Base-by-base conservation (phyloP, 768 basidiomycete genomes). In the Serendipita vermifera region DNA sequence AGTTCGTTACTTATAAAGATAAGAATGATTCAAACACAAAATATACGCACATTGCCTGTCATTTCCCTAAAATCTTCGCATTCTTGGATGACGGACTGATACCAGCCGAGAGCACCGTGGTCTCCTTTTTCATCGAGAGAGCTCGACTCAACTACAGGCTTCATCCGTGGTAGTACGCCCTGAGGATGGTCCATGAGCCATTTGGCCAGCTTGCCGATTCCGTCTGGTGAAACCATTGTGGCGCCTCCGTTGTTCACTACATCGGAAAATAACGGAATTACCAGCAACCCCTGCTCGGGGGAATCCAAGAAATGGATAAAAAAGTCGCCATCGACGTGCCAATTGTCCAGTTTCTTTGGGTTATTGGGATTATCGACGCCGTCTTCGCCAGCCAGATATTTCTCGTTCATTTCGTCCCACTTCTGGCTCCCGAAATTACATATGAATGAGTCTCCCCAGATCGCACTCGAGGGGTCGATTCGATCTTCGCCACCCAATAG, bases 391-490 rank as follows among this genome's bases (percentile, higher is more conserved):
- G 11, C 5, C 55, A 38, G 36, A 11, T 41, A 22, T 9, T 43
- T n/a, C n/a, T 51, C 32, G 55, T 32, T 22, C 57, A 35, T 29
- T 22, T 40, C 40, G 41, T 33, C 38, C n/a, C 41, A 66, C 38
- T 74, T 72, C 5, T 73, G 70, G 13, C 68, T 72, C 20, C 80
- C 80, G 17, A 83, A 67, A 62, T 82, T 83, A 40, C 81, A 75
- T 59, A 82, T 82, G 65, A 82, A 79, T 31, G 75, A 75, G 67
- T 81, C 77, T 29, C 75, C 74, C 78, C 79, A 81, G 13, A 67
- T 62, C 56, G 73, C 70, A 17, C 70, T 68, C n/a, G 69, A 64
- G 40, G 72, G 70, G 59, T 78, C 70, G 58, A 82, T 75, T 36
- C 80, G 71, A 3, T 78, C 79, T 63, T 76, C 78, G 3, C 78